Conservation (phyloP, 768 basidiomycete genomes). For the Boletus bicolor region DNA sequence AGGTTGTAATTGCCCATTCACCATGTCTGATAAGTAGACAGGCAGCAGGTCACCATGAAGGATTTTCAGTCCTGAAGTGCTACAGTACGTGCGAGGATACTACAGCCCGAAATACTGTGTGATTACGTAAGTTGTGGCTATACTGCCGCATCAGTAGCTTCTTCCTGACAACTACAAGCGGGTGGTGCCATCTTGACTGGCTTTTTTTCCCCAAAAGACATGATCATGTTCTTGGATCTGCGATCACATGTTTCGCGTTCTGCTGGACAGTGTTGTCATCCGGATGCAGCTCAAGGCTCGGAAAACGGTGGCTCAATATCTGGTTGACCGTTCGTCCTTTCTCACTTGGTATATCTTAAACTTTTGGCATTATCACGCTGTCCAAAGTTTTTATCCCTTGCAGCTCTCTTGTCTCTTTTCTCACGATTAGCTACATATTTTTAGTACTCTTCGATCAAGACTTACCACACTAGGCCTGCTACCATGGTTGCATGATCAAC, state of each 20-base stretch:
- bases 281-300: slow-evolving; percentile 65
- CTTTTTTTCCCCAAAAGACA: slow-evolving; percentile 42
- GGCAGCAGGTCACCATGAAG: slow-evolving; percentile 66
- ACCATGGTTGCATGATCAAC: slow-evolving; percentile 55
- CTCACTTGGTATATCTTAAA: neutral
- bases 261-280: slow-evolving; percentile 76
- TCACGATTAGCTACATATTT: neutral
- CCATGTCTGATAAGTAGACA: slow-evolving; percentile 27
- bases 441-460: neutral
- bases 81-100: too few relatives aligned
- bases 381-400: neutral
- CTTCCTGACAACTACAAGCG: slow-evolving; percentile 59
- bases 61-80: slow-evolving; percentile 56
- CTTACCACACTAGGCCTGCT: slow-evolving; percentile 6
- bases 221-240: slow-evolving; percentile 90
- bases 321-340: neutral
- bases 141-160: slow-evolving; percentile 49
- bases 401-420: neutral
- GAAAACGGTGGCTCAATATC: slow-evolving; percentile 20
- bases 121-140: too few relatives aligned
- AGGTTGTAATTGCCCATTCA: neutral
- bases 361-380: neutral
- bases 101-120: slow-evolving; percentile 47
- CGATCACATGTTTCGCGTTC: slow-evolving; percentile 82
- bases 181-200: slow-evolving; percentile 57